These are phyloP conservation scores for Cucurbita pepo DNA, from an alignment of 306 rosid genomes.

Conservation along the genomic window DNA sequence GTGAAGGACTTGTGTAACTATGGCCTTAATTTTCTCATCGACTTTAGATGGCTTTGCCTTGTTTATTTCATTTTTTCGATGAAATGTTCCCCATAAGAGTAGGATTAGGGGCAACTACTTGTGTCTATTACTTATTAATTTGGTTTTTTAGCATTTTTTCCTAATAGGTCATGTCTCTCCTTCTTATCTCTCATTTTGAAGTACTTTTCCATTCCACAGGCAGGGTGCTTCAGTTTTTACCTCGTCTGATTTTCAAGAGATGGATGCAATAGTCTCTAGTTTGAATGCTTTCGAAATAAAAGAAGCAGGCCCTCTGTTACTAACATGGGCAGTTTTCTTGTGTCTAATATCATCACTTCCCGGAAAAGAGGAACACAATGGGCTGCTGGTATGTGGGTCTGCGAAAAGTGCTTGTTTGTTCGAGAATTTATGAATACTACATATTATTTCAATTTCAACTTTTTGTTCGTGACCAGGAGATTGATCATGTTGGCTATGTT, in stretches of 20 bases:
- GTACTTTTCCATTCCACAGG: slow-evolving; percentile 30
- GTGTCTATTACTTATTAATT: neutral
- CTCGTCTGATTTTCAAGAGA: slow-evolving; percentile 58
- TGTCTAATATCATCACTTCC: slow-evolving; percentile 73
- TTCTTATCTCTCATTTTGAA: neutral
- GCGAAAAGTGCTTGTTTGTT: slow-evolving; percentile 9
- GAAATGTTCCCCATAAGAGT: neutral
- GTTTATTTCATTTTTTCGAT: neutral
- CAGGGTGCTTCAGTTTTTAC: slow-evolving; percentile 34
- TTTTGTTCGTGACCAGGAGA: slow-evolving; percentile 38
- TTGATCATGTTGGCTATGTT: slow-evolving; percentile 84
- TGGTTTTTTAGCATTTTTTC: neutral
- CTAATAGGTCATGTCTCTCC: neutral
- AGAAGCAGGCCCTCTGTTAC: slow-evolving; percentile 71
- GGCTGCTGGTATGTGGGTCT: slow-evolving; percentile 39
- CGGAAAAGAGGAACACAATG: slow-evolving; percentile 47
- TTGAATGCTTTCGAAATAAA: slow-evolving; percentile 50
- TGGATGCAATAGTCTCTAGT: slow-evolving; percentile 63
- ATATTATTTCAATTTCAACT: neutral
- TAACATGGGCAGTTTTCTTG: slow-evolving; percentile 89
- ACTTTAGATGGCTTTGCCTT: neutral
- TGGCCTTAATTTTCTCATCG: neutral
- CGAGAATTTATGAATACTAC: neutral
- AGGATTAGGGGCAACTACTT: neutral
- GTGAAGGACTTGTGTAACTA: neutral